A percentile compares a stretch with the other conserved stretches of the same genome.
Conservation (phyloP, 805 yeast species). For the Suhomyces faveliae region DNA sequence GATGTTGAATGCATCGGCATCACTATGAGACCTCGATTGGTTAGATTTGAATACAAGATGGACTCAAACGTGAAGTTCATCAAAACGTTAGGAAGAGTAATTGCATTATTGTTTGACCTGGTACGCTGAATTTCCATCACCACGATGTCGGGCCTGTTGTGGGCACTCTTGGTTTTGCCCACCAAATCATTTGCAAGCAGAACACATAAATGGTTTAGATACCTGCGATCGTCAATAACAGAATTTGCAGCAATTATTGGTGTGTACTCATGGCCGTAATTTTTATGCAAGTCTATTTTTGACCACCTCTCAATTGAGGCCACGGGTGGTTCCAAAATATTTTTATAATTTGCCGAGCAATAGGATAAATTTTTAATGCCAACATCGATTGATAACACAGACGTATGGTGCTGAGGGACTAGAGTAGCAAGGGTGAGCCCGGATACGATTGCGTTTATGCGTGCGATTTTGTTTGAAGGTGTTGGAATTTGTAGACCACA, state of each 20-base stretch:
- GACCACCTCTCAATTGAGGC: conserved; percentile 19
- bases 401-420: conserved; percentile 9
- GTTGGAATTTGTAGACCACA: conserved; percentile 22
- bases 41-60: conserved; percentile 30
- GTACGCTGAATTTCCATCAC: conserved; percentile 43
- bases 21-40: conserved; percentile 18
- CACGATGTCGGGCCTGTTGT: conserved; percentile 22
- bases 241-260: conserved; percentile 8
- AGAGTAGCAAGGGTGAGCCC: conserved; percentile 10
- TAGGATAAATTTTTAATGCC: conserved; percentile 44
- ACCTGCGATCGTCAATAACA: conserved; percentile 28
- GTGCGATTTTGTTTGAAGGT: conserved; percentile 16
- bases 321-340: background rate
- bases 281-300: conserved; percentile 25
- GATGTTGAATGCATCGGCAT: conserved; percentile 35
- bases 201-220: conserved; percentile 21
- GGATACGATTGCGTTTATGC: conserved; percentile 8
- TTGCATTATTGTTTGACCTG: conserved; percentile 30
- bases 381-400: conserved; percentile 34
- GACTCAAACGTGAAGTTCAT: conserved; percentile 39
- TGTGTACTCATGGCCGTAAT: conserved; percentile 16
- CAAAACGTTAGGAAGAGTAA: conserved; percentile 39
- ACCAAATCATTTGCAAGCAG: conserved; percentile 22
- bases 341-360: conserved; percentile 18
- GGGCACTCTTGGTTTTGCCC: conserved; percentile 3